Evolutionary conservation across 208 protist genomes (phyloP).

Genomic region (Trypanosoma congolense): DNA sequence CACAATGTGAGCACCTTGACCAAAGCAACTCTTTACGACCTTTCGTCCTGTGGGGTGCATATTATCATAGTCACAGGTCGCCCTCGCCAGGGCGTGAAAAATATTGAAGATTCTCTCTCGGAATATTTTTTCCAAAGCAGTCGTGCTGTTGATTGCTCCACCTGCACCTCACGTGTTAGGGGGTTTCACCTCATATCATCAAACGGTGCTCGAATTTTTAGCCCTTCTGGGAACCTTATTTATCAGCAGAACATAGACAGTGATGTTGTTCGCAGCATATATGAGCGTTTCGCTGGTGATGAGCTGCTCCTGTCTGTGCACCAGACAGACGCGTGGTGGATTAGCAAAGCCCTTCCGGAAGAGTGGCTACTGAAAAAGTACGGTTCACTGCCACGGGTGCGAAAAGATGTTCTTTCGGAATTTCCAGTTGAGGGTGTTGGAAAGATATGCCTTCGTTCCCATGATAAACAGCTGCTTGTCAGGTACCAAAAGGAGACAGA

Average conservation of each 20-base stretch:
- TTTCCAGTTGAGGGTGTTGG: constrained; percentile 48
- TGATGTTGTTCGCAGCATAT: constrained; percentile 44
- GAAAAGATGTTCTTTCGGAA: constrained; percentile 38
- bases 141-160: background rate
- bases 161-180: background rate
- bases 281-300: constrained; percentile 24
- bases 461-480: constrained; percentile 29
- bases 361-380: constrained; percentile 20
- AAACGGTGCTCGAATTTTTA: constrained; percentile 63
- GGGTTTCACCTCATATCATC: constrained; percentile 63
- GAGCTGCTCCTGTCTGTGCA: background rate
- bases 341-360: background rate
- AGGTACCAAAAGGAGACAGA: constrained; percentile 36
- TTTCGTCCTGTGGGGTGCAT: constrained; percentile 62
- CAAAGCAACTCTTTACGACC: constrained; percentile 34
- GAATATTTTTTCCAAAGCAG: background rate
- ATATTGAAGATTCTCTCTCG: constrained; percentile 22
- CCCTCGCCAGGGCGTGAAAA: constrained; percentile 53
- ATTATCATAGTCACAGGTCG: constrained; percentile 76
- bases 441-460: constrained; percentile 65
- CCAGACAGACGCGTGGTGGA: constrained; percentile 5
- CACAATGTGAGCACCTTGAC: constrained; percentile 29
- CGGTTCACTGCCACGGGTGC: constrained; percentile 36
- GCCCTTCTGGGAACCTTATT: constrained; percentile 36
- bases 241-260: constrained; percentile 38